Evolutionary conservation across 208 protist genomes (phyloP).

Genomic region (Histomonas meleagridis): DNA sequence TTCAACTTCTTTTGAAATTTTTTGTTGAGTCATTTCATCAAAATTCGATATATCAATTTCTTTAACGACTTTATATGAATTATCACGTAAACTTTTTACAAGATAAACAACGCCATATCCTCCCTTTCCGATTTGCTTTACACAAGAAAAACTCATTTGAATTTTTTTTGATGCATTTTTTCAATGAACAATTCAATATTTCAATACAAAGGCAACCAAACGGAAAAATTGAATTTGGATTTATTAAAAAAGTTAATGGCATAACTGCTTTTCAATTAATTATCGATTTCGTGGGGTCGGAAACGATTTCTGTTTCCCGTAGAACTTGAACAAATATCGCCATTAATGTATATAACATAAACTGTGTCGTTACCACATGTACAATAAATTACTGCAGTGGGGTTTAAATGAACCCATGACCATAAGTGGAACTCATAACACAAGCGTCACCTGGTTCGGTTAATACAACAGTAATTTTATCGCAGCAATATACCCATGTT

Average conservation of each 20-base stretch:
- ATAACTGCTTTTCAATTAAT: not conserved
- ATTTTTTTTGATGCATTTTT: too few species aligned
- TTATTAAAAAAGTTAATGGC: too few species aligned
- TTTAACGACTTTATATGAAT: not conserved
- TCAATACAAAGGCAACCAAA: too few species aligned
- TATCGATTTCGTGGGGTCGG: not conserved
- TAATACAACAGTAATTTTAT: slow-evolving; percentile 13
- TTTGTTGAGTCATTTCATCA: not conserved
- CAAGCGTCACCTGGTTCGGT: not conserved
- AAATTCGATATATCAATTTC: not conserved
- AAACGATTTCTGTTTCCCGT: not conserved
- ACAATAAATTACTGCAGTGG: not conserved
- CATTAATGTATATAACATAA: not conserved
- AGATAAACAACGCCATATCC: not conserved
- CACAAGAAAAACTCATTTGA: not conserved
- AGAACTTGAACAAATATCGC: not conserved
- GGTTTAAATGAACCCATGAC: not conserved
- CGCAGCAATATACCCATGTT: slow-evolving; percentile 18
- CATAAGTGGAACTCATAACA: not conserved
- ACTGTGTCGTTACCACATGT: not conserved
- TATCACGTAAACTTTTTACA: not conserved
- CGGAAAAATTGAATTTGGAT: too few species aligned
- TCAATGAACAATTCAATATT: too few species aligned
- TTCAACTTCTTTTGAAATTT: not conserved
- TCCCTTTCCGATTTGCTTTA: not conserved